phyloP scores from a whole-genome alignment of 306 rosid genomes.

The Sophora flavescens region DNA sequence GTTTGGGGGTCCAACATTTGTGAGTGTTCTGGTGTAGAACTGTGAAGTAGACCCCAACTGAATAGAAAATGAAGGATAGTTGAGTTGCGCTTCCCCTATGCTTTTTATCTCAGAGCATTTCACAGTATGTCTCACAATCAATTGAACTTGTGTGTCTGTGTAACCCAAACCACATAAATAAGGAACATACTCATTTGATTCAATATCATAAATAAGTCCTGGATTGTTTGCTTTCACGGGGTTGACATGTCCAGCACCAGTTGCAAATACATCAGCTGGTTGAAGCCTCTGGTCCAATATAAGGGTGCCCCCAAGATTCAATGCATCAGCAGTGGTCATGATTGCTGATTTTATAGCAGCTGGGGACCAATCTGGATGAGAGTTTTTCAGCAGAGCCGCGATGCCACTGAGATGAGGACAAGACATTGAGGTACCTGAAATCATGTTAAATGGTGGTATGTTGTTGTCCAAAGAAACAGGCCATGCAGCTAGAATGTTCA shows the following conservation, averaged over 20 bases:
- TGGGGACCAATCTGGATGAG: conserved; percentile 74
- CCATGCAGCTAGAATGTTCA: conserved; percentile 69
- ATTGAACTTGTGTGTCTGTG: conserved; percentile 48
- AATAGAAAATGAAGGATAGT: conserved; percentile 63
- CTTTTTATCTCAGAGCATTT: conserved; percentile 44
- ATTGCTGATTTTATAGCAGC: conserved; percentile 70
- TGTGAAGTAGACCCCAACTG: conserved; percentile 40
- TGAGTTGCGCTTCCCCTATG: conserved; percentile 54
- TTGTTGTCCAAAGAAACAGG: conserved; percentile 48
- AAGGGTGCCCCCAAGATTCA: conserved; percentile 41
- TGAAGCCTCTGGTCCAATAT: conserved; percentile 48
- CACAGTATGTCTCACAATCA: conserved; percentile 42
- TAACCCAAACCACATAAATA: conserved; percentile 65
- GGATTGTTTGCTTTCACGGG: conserved; percentile 61
- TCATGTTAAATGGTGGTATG: conserved; percentile 38
- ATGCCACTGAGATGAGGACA: conserved; percentile 68
- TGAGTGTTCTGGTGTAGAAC: conserved; percentile 55
- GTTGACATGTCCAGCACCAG: conserved; percentile 69
- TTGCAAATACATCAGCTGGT: conserved; percentile 56
- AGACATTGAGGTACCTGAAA: conserved; percentile 68
- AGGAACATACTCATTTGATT: conserved; percentile 58
- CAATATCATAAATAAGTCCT: conserved; percentile 59
- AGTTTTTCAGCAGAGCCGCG: conserved; percentile 62
- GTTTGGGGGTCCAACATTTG: conserved; percentile 56
- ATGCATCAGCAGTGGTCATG: conserved; percentile 48